Conservation (phyloP, 2,329 filamentous ascomycete genomes). For the Dactylellina haptotyla region DNA sequence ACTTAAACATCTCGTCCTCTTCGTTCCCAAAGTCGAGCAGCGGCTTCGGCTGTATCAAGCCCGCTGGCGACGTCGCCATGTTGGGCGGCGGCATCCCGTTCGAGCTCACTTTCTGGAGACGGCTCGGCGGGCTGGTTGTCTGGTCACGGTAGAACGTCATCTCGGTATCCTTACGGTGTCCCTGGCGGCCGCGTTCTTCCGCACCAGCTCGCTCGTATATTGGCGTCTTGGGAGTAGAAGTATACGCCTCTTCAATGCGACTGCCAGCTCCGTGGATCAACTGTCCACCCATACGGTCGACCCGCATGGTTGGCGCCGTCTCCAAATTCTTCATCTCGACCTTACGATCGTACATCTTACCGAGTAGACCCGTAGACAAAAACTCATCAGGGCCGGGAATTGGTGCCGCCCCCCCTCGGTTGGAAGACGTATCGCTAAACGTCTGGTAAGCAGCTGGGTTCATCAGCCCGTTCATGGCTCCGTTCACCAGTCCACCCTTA, state of each 20-base stretch:
- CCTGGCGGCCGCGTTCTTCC: slow-evolving; percentile 39
- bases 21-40: slow-evolving; percentile 38
- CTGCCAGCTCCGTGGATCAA: slow-evolving; percentile 36
- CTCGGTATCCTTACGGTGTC: slow-evolving; percentile 30
- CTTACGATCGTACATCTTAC: slow-evolving; percentile 42
- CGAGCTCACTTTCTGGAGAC: slow-evolving; percentile 17
- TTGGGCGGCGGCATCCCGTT: slow-evolving; percentile 1
- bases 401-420: neutral
- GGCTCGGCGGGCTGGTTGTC: slow-evolving; percentile 39
- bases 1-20: slow-evolving; percentile 36
- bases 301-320: slow-evolving; percentile 8
- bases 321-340: slow-evolving; percentile 38
- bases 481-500: slow-evolving; percentile 6
- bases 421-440: slow-evolving; percentile 20
- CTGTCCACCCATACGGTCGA: slow-evolving; percentile 11
- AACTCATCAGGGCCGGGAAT: slow-evolving; percentile 8
- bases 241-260: slow-evolving; percentile 24
- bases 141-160: slow-evolving; percentile 35
- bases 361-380: slow-evolving; percentile 27
- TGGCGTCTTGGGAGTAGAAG: slow-evolving; percentile 37
- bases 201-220: slow-evolving; percentile 15
- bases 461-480: slow-evolving; percentile 18
- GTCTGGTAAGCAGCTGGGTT: slow-evolving; percentile 18
- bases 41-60: slow-evolving; percentile 26
- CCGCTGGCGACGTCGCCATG: slow-evolving; percentile 19